These are phyloP conservation scores for Globisporangium orthogonon DNA, from an alignment of 352 stramenopile species.

Conservation along the genomic window DNA sequence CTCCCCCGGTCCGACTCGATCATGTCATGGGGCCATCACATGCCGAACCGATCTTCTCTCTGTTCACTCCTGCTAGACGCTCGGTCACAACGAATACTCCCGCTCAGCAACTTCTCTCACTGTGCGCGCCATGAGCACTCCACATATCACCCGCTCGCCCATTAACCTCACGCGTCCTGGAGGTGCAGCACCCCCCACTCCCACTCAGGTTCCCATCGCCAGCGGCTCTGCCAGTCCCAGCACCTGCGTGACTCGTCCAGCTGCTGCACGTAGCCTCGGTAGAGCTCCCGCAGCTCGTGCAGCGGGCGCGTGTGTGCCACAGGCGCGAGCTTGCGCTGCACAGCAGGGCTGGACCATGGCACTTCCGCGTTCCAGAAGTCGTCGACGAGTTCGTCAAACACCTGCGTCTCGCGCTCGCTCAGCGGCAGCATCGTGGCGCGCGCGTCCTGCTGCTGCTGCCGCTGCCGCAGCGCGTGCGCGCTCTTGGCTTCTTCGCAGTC, in stretches of 20 bases:
- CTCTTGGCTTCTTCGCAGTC: conserved; percentile 40
- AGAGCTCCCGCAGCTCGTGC: conserved; percentile 37
- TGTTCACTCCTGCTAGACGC: no score
- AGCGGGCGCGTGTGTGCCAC: conserved; percentile 20
- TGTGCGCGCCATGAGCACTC: no score
- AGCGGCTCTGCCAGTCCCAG: conserved; percentile 33
- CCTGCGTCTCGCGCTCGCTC: conserved; percentile 21
- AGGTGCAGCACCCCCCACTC: conserved; percentile 31
- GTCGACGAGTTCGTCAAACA: conserved; percentile 54
- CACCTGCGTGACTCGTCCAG: conserved; percentile 20
- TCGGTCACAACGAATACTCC: no score
- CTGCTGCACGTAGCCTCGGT: conserved; percentile 20
- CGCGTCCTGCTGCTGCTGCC: conserved; percentile 32
- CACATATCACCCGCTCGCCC: no score
- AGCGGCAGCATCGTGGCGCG: conserved; percentile 33
- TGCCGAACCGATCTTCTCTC: no score
- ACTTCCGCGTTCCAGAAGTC: conserved; percentile 70
- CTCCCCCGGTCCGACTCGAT: no score
- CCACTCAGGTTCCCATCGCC: conserved; percentile 40
- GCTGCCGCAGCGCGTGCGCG: conserved; percentile 19
- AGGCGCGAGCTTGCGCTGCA: conserved; percentile 28
- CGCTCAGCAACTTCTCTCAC: no score
- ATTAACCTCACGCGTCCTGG: background rate
- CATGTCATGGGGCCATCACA: no score
- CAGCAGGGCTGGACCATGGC: conserved; percentile 30